These are phyloP conservation scores for Zygosaccharomyces siamensis DNA, from an alignment of 805 yeast species.

Conservation along the genomic window DNA sequence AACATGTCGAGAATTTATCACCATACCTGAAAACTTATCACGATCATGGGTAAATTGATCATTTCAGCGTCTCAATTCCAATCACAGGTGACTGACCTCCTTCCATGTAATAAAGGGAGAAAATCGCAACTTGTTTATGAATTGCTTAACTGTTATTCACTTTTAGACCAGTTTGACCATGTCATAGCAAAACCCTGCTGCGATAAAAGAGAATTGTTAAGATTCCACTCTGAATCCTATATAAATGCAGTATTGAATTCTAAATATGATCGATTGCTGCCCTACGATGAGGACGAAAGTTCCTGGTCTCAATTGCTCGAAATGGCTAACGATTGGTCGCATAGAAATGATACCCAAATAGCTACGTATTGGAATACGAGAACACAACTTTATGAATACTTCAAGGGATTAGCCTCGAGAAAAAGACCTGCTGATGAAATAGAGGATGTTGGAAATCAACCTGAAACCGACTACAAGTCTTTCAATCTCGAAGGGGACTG, in stretches of 20 bases:
- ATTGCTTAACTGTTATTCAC: constrained; percentile 21
- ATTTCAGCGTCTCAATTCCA: constrained; percentile 30
- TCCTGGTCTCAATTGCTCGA: constrained; percentile 17
- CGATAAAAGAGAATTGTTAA: constrained; percentile 37
- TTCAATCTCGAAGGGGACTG: constrained; percentile 61
- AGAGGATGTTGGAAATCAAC: constrained; percentile 4
- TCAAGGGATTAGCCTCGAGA: constrained; percentile 3
- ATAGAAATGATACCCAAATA: constrained; percentile 3
- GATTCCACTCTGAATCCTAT: constrained; percentile 48
- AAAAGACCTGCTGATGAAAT: constrained; percentile 11
- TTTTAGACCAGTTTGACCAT: constrained; percentile 24
- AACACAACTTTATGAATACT: constrained; percentile 14
- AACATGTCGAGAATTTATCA: background rate
- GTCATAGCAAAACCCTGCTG: constrained; percentile 17
- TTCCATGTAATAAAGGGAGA: constrained; percentile 30
- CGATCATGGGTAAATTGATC: constrained; percentile 19
- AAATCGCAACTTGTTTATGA: constrained; percentile 27
- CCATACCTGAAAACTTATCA: too few species aligned
- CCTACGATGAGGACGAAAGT: constrained; percentile 17
- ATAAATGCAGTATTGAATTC: constrained; percentile 38
- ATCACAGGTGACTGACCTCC: constrained; percentile 30
- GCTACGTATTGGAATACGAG: constrained; percentile 11
- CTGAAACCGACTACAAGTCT: constrained; percentile 20
- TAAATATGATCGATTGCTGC: constrained; percentile 16
- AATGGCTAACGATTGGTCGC: constrained; percentile 15